Conservation (phyloP, 371 early-diverging fungal genomes). For the Lichtheimia corymbifera region DNA sequence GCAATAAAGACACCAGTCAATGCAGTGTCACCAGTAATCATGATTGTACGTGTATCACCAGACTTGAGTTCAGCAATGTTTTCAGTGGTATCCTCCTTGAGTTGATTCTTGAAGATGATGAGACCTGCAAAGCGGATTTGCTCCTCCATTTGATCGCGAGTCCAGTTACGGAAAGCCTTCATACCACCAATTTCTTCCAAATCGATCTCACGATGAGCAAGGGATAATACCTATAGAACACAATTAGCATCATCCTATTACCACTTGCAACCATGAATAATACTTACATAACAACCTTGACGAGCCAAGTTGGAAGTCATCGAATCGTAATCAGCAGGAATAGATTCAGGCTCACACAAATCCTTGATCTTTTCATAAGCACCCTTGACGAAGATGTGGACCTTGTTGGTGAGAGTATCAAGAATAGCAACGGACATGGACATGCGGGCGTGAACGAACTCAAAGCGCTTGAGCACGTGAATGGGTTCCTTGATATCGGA, state of each 20-base stretch:
- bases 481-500: constrained; percentile 18
- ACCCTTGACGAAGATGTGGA: constrained; percentile 75
- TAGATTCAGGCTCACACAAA: constrained; percentile 41
- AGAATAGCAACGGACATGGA: constrained; percentile 79
- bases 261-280: no score
- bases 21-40: constrained; percentile 94
- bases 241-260: no score
- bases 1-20: constrained; percentile 80
- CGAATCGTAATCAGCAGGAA: constrained; percentile 67
- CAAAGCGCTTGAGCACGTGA: constrained; percentile 65
- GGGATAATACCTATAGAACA: constrained; percentile 47
- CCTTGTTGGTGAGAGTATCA: constrained; percentile 43
- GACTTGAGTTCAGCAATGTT: constrained; percentile 71
- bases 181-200: constrained; percentile 32
- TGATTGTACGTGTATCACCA: constrained; percentile 77
- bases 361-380: constrained; percentile 72
- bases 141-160: constrained; percentile 65
- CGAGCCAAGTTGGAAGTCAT: constrained; percentile 56
- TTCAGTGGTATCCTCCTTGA: constrained; percentile 71
- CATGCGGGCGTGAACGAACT: constrained; percentile 78
- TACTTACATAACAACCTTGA: constrained; percentile 67
- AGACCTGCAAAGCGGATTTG: constrained; percentile 64
- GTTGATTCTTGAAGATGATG: constrained; percentile 80
- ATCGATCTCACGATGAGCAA: constrained; percentile 55
- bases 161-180: constrained; percentile 28